Percentiles rank a stretch among this genome's conserved stretches.
Conservation (phyloP, 129 eudicot genomes). For the Mikania micrantha region DNA sequence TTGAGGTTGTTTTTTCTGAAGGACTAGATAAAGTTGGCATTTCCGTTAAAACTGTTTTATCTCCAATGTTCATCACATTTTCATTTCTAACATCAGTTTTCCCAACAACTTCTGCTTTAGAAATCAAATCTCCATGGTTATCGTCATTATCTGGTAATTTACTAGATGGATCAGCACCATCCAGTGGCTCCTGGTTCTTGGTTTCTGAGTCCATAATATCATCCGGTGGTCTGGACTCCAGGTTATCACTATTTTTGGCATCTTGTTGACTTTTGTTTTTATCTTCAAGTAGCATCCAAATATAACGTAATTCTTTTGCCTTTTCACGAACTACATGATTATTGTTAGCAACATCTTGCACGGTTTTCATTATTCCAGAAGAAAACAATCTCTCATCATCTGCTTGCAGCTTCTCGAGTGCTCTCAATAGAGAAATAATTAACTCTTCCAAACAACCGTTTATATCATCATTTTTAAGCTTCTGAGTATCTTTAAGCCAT, state of each 20-base stretch:
- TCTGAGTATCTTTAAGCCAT: slow-evolving; percentile 59
- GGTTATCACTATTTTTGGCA: slow-evolving; percentile 16
- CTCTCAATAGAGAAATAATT: slow-evolving; percentile 36
- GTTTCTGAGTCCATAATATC: slow-evolving; percentile 1
- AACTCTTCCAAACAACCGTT: slow-evolving; percentile 42
- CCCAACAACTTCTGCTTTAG: slow-evolving; percentile 8
- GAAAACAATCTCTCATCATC: slow-evolving; percentile 26
- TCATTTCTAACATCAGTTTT: slow-evolving; percentile 16
- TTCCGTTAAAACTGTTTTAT: slow-evolving; percentile 15
- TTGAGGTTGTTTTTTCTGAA: slow-evolving; percentile 10
- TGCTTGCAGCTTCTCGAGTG: slow-evolving; percentile 47
- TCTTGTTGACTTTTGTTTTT: slow-evolving; percentile 17
- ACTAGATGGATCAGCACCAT: slow-evolving; percentile 14
- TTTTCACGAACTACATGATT: slow-evolving; percentile 34
- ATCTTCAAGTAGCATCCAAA: slow-evolving; percentile 32
- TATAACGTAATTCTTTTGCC: slow-evolving; percentile 47
- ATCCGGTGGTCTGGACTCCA: slow-evolving; percentile 16
- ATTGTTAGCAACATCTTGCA: slow-evolving; percentile 31
- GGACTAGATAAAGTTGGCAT: slow-evolving; percentile 13
- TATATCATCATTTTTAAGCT: slow-evolving; percentile 15
- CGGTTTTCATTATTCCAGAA: slow-evolving; percentile 44
- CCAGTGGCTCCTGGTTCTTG: slow-evolving; percentile 18
- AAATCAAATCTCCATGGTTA: not conserved
- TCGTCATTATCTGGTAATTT: not conserved
- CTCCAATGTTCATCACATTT: slow-evolving; percentile 9